phyloP scores from a whole-genome alignment of 192 early-diverging fungal genomes.

The Cetraspora pellucida region DNA sequence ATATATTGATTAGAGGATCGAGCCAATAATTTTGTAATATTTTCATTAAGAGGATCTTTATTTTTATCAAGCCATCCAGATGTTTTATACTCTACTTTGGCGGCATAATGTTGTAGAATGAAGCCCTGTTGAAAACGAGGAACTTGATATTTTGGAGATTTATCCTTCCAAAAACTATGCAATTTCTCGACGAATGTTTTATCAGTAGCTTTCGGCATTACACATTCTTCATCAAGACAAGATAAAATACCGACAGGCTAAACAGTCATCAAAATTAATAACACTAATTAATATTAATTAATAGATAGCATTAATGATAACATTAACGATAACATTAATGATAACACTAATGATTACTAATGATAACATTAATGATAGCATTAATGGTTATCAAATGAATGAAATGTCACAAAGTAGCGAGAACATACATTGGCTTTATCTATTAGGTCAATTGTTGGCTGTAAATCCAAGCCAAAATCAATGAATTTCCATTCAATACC shows the following conservation, averaged over 20 bases:
- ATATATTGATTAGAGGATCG: conserved; percentile 80
- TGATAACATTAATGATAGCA: not conserved
- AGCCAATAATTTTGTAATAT: conserved; percentile 84
- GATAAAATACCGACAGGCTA: conserved; percentile 94
- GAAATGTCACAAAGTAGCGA: not conserved
- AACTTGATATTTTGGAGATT: conserved; percentile 84
- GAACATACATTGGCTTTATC: conserved; percentile 86
- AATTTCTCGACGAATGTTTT: conserved; percentile 94
- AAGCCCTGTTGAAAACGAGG: conserved; percentile 89
- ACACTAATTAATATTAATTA: not conserved
- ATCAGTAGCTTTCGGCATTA: conserved; percentile 95
- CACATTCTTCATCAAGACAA: conserved; percentile 96
- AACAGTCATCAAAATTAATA: not conserved
- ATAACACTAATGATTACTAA: not conserved
- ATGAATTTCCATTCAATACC: conserved; percentile 99
- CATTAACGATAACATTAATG: not conserved
- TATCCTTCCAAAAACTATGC: conserved; percentile 83
- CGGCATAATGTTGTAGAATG: conserved; percentile 92
- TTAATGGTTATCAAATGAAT: not conserved
- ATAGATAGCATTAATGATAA: not conserved
- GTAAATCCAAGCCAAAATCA: conserved; percentile 96
- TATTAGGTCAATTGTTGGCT: conserved; percentile 97
- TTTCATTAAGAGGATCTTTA: conserved; percentile 97
- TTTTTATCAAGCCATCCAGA: conserved; percentile 97
- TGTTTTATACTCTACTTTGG: conserved; percentile 90